Evolutionary conservation across 768 basidiomycete species (phyloP), one percentile per base, ranked within the genome.

Genomic region (Auricularia sp.): DNA sequence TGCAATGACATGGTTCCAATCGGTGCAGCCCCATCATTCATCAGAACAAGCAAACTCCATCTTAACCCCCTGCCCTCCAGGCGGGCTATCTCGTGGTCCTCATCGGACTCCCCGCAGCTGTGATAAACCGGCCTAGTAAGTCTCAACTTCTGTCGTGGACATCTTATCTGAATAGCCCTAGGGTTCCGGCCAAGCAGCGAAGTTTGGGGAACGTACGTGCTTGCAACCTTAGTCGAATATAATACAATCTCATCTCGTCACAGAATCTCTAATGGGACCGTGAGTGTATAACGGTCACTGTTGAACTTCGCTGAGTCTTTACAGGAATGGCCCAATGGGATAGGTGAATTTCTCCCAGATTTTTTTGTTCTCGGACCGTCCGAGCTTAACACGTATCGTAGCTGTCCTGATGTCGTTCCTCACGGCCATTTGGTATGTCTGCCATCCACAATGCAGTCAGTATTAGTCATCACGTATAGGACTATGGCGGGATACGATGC

Each of bases 401-500:
- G 66, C 66, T 16, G 58, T 67, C 7, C 62, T 67, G 3, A 62
- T 67, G 54, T 43, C 36, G 61, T 67, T 67, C 61, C 54, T 65
- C 35, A 44, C 61, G 6, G 51, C 53, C 0, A 65, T 67, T 14
- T 67, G 66, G 47, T 51, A 51, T 18, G 21, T 14, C 6, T 18
- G 18, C 11, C 14, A 21, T 51, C 10, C 18, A 12, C 47, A 16
- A 10, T 18, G 8, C 21, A 12, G 11, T 18, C 47, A 8, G 21
- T 18, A 16, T 51, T 6, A 51, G 6, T 51, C 14, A 51, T 18
- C 21, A 8, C 1, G 5, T 14, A 12, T 21, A 51, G 47, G 66
- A 65, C 64, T 12, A 67, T 67, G 66, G 62, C 64, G 7, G 66
- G 66, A 18, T 67, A 67, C 61, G 66, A 65, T 53, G 66, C 64